Base-by-base conservation (phyloP, 805 yeast species). In the Kuraishia piskuri region DNA sequence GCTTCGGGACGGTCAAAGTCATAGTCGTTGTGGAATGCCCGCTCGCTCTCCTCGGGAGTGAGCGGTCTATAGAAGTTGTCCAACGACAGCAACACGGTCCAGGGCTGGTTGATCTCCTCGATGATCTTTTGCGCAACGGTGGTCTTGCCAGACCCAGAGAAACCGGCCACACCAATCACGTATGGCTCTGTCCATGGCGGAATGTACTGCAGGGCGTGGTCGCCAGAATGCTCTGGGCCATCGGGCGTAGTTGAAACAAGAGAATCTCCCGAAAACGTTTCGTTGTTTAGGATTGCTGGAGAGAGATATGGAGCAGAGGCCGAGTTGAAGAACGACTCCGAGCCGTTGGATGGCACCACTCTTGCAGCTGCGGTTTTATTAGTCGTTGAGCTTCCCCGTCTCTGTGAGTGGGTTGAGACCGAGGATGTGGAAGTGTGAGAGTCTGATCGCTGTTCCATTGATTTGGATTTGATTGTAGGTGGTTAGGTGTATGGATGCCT, bases 171-270 rank as follows among this genome's bases (percentile, higher is more conserved):
- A n/a, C 95, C 96, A 58, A 88, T 88, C 51, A 88, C 80, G 60
- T 87, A 88, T 0, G 96, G 95, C 51, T 86, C 84, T 1, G 83
- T 81, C 96, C 96, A 88, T n/a, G 96, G 96, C 6, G 95, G 95
- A 7, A 78, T 74, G 59, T 86, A 87, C 48, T 22, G 48, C 48
- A 20, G n/a, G 6, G 48, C 21, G 12, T 46, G 22, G 22, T 19
- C 48, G 9, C 46, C 22, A n/a, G 46, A 44, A 8, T 44, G 9
- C 12, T n/a, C 22, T 22, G 22, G 6, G 12, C 14, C 9, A 21
- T 20, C 48, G 9, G 46, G 19, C 6, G 46, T n/a, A 7, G n/a
- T 7, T 17, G 46, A 9, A 17, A 9, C 46, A 9, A 6, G n/a
- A 9, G n/a, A 20, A 7, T 25, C 31, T 7, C 31, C n/a, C 46